phyloP scores from a whole-genome alignment of 1,284 basidiomycete genomes.

The Microbotryum silenes-acaulis region DNA sequence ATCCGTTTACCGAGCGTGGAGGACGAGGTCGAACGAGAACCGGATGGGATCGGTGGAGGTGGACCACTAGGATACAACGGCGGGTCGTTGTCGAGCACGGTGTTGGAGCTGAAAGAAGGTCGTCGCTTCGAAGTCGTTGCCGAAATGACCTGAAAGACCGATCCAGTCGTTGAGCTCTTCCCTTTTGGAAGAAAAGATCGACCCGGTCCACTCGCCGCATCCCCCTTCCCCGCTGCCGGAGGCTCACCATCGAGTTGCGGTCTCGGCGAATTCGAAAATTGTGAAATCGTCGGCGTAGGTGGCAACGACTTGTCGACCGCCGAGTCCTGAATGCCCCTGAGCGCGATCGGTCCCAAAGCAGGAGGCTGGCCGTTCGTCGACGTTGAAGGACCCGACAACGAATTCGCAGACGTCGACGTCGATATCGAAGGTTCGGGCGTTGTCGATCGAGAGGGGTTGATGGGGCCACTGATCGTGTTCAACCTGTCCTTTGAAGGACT shows the following conservation, averaged over 20 bases:
- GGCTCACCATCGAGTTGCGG: background rate
- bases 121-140: slow-evolving; percentile 15
- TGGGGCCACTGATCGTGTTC: too few relatives aligned
- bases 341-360: too few relatives aligned
- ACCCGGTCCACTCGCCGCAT: too few relatives aligned
- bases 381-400: background rate
- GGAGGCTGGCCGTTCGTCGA: background rate
- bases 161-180: background rate
- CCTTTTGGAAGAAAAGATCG: too few relatives aligned
- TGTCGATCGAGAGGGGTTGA: background rate
- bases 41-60: too few relatives aligned
- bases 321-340: background rate
- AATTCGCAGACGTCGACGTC: background rate
- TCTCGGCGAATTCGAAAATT: slow-evolving; percentile 7
- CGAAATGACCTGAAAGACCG: slow-evolving; percentile 27
- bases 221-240: background rate
- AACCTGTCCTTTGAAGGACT: too few relatives aligned
- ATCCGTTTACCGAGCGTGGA: background rate
- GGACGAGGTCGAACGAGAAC: too few relatives aligned
- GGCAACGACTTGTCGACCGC: slow-evolving; percentile 26
- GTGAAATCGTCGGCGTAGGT: slow-evolving; percentile 17
- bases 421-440: slow-evolving; percentile 3
- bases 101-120: slow-evolving; percentile 4
- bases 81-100: background rate
- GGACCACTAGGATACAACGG: too few relatives aligned